A percentile compares a stretch with the other conserved stretches of the same genome.
Conservation (phyloP, 805 yeast genomes). For the Starmerella geochares region DNA sequence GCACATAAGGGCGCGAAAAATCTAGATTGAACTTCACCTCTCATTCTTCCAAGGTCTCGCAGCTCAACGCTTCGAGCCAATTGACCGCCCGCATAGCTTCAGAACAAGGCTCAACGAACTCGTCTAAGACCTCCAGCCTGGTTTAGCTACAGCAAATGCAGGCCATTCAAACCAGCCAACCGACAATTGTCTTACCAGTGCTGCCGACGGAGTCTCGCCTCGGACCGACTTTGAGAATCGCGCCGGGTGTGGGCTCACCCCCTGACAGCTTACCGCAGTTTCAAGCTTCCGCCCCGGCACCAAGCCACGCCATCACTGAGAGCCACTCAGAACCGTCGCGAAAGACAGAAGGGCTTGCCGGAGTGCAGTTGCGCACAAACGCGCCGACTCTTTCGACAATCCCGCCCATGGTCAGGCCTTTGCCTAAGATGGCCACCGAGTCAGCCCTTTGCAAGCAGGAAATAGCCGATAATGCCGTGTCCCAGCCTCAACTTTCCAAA, state of each 20-base stretch:
- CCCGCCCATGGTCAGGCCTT: not conserved
- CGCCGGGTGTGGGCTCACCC: not conserved
- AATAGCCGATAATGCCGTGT: too few species aligned
- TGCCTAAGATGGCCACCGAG: not conserved
- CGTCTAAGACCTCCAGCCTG: not conserved
- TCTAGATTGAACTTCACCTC: slow-evolving; percentile 3
- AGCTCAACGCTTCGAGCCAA: not conserved
- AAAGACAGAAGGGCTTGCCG: not conserved
- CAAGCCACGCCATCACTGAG: not conserved
- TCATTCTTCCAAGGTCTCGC: not conserved
- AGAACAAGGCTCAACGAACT: not conserved
- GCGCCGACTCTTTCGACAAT: not conserved
- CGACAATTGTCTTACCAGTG: not conserved
- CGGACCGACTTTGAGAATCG: not conserved
- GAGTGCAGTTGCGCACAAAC: not conserved
- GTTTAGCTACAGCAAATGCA: not conserved
- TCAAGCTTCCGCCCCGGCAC: not conserved
- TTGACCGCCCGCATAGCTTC: not conserved
- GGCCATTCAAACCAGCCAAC: not conserved
- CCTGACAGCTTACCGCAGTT: not conserved
- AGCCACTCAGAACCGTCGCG: not conserved
- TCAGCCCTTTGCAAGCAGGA: not conserved
- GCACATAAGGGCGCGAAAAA: not conserved
- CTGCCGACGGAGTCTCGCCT: not conserved
- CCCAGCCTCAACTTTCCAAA: too few species aligned